Evolutionary conservation across 345 rosid species (phyloP).

Genomic region (Populus tremula): DNA sequence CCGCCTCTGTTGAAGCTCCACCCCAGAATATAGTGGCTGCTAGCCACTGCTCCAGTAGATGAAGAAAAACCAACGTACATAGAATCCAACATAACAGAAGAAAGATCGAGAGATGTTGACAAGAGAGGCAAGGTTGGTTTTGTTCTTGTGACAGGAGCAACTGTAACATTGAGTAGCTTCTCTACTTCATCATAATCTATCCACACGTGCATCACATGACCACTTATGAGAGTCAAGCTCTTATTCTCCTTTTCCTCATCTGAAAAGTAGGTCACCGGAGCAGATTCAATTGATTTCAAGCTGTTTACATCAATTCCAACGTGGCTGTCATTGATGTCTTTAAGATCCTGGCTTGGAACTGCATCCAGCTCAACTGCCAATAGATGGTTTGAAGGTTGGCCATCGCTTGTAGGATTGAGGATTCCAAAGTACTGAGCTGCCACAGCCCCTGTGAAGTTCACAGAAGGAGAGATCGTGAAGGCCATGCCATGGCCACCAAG

Average conservation of each 20-base stretch:
- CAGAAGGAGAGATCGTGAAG: conserved; percentile 16
- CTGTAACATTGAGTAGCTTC: conserved; percentile 15
- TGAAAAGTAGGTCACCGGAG: conserved; percentile 5
- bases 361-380: conserved; percentile 21
- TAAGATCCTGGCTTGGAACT: background rate
- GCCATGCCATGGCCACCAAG: conserved; percentile 23
- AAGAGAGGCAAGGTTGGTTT: conserved; percentile 19
- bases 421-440: conserved; percentile 20
- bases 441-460: background rate
- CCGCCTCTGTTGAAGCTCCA: conserved; percentile 26
- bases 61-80: conserved; percentile 25
- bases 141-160: conserved; percentile 1
- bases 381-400: conserved; percentile 8
- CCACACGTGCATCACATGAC: conserved; percentile 14
- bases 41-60: conserved; percentile 12
- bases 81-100: background rate
- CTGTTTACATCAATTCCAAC: conserved; percentile 16
- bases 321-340: conserved; percentile 12
- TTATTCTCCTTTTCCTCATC: background rate
- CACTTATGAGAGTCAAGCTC: conserved; percentile 20
- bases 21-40: conserved; percentile 19
- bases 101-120: conserved; percentile 4
- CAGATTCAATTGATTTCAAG: background rate
- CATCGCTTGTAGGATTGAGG: conserved; percentile 7
- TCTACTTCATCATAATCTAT: conserved; percentile 12